phyloP scores from a whole-genome alignment of 108 stramenopile genomes.

The Stephanodiscus triporus region DNA sequence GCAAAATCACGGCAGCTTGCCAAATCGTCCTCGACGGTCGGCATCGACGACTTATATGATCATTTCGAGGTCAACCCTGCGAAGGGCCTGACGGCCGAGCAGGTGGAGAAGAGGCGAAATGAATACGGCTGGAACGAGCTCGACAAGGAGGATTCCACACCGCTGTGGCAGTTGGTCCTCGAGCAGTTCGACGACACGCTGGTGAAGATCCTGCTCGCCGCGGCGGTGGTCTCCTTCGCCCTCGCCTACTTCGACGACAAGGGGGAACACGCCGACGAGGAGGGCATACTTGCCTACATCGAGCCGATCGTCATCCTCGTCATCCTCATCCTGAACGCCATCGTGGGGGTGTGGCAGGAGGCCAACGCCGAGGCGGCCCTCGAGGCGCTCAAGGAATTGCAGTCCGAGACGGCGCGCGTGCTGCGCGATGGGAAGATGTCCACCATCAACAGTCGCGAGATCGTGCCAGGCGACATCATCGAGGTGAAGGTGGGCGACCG shows the following conservation, averaged over 20 bases:
- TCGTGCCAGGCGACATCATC: constrained; percentile 88
- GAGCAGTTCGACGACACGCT: constrained; percentile 98
- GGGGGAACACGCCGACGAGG: constrained; percentile 67
- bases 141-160: constrained; percentile 56
- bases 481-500: constrained; percentile 80
- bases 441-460: constrained; percentile 36
- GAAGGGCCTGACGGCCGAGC: constrained; percentile 39
- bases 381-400: constrained; percentile 92
- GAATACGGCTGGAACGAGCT: constrained; percentile 47
- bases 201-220: constrained; percentile 93
- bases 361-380: constrained; percentile 86
- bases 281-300: constrained; percentile 68
- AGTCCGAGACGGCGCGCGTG: constrained; percentile 81
- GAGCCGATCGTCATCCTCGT: constrained; percentile 95
- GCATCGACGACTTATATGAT: constrained; percentile 14
- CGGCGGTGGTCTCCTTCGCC: constrained; percentile 89
- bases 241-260: constrained; percentile 93
- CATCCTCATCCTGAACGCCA: constrained; percentile 95
- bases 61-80: constrained; percentile 19
- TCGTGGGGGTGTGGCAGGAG: constrained; percentile 96
- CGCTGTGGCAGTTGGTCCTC: constrained; percentile 90
- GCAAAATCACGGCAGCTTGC: constrained; percentile 4
- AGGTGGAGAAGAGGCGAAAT: constrained; percentile 22
- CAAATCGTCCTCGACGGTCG: constrained; percentile 40
- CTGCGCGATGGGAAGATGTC: constrained; percentile 69